Conservation (phyloP, 2,329 filamentous ascomycete species). For the Colletotrichum sp. region DNA sequence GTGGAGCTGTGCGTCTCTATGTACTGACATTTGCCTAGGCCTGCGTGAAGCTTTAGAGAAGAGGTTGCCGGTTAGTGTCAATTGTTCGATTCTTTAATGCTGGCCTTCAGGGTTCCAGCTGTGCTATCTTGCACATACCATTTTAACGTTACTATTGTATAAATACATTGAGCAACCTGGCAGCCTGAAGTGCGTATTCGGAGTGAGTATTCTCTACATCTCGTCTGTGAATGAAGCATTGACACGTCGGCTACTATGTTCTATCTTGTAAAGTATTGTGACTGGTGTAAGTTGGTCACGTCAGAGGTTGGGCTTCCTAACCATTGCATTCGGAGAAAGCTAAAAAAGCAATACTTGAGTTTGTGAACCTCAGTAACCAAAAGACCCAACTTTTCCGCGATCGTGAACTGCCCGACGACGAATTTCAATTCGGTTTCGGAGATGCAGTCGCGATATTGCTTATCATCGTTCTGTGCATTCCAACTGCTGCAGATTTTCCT, state of each 20-base stretch:
- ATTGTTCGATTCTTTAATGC: background rate
- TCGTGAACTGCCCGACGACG: accelerated
- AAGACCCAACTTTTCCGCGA: background rate
- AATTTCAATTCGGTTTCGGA: background rate
- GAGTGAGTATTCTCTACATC: background rate
- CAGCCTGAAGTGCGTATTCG: background rate
- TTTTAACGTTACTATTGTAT: background rate
- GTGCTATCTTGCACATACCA: background rate
- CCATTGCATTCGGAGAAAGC: background rate
- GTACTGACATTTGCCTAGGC: background rate
- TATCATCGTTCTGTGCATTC: background rate
- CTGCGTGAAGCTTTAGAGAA: background rate
- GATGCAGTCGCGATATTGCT: background rate
- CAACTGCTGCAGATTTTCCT: background rate
- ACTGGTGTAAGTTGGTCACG: background rate
- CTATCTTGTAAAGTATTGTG: background rate
- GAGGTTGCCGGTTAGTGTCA: background rate
- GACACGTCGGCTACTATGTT: background rate
- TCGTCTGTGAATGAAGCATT: background rate
- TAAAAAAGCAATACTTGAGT: background rate
- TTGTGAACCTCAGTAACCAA: background rate
- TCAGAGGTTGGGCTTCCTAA: background rate
- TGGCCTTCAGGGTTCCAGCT: background rate
- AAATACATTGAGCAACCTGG: background rate
- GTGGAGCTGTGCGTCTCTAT: background rate